Base-by-base conservation (phyloP, 352 stramenopile species). In the Phytophthora quininea region DNA sequence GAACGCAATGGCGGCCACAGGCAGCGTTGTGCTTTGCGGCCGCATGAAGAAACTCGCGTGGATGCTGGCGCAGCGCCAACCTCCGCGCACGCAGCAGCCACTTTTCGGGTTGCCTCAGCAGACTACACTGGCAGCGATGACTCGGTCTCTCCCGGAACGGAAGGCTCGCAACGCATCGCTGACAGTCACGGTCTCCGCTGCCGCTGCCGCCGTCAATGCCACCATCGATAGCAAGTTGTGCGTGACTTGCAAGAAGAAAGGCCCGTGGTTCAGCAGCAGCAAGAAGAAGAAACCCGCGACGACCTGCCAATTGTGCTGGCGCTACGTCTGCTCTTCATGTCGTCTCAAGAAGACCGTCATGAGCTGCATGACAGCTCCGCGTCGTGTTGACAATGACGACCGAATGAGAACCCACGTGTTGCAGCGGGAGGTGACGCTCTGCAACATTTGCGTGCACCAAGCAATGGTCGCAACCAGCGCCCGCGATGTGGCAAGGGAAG, bases 11-110 rank as follows among this genome's bases (percentile, higher is more conserved):
- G 64, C 74, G 43, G 67, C 74, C 11, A 64, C 62, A 0, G 73
- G 66, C 1, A 62, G 53, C 8, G 62, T 77, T 37, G 75, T 89
- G 40, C 52, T 84, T 14, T 92, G 81, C 59, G 76, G 73, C 6
- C 77, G 80, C n/a, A 88, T 88, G 79, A 84, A 85, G 47, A 92
- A 90, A 55, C 80, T 90, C 14, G 58, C 78, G 58, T 91, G 83
- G 81, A 73, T 86, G 65, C 54, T 86, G 46, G 52, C 74, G 30
- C 73, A 79, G 27, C 65, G 66, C 10, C 66, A 72, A 3, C 69
- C 62, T 0, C 54, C 64, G 45, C 8, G 43, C 50, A 8, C 30
- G 43, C 35, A 40, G 35, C 35, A 70, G 12, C 43, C 63, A 14
- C 40, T 66, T 8, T 52, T 68, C 45, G 63, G 65, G 2, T 46